These are phyloP conservation scores for Hyaloperonospora brassicae DNA, from an alignment of 352 stramenopile genomes.

Conservation along the genomic window DNA sequence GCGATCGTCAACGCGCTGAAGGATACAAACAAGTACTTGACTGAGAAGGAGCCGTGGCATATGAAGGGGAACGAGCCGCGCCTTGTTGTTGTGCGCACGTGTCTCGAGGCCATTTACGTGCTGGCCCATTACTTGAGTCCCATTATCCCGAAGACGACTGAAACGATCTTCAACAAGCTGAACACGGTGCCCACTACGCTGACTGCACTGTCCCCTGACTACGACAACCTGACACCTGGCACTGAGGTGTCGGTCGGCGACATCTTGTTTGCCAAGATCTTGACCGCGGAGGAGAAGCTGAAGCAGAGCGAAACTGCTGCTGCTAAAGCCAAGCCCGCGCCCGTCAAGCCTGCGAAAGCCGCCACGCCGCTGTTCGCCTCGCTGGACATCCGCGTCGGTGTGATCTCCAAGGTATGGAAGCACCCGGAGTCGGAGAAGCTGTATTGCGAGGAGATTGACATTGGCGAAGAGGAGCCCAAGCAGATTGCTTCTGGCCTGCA, in stretches of 20 bases:
- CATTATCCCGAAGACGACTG: conserved; percentile 87
- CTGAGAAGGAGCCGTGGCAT: conserved; percentile 95
- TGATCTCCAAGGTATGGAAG: conserved; percentile 76
- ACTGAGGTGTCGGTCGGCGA: conserved; percentile 87
- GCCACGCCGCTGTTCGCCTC: conserved; percentile 60
- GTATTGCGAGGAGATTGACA: conserved; percentile 98
- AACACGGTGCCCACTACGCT: conserved; percentile 75
- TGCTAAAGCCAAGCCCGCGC: conserved; percentile 37
- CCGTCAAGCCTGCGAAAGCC: conserved; percentile 41
- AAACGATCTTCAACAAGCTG: conserved; percentile 93
- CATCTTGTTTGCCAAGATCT: conserved; percentile 93
- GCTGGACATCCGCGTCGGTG: conserved; percentile 74
- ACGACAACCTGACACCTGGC: conserved; percentile 89
- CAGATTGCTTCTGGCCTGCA: conserved; percentile 93
- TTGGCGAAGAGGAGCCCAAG: conserved; percentile 90
- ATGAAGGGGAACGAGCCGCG: conserved; percentile 88
- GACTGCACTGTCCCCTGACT: conserved; percentile 66
- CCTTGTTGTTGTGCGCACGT: conserved; percentile 90
- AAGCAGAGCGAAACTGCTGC: conserved; percentile 49
- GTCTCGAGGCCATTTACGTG: conserved; percentile 95
- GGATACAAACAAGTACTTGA: conserved; percentile 97
- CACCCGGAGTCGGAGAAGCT: conserved; percentile 90
- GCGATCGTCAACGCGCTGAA: conserved; percentile 87
- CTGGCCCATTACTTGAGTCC: conserved; percentile 93
- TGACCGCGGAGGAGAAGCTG: conserved; percentile 67